Base-by-base conservation (phyloP, 352 stramenopile genomes). In the Pythium dissimile region DNA sequence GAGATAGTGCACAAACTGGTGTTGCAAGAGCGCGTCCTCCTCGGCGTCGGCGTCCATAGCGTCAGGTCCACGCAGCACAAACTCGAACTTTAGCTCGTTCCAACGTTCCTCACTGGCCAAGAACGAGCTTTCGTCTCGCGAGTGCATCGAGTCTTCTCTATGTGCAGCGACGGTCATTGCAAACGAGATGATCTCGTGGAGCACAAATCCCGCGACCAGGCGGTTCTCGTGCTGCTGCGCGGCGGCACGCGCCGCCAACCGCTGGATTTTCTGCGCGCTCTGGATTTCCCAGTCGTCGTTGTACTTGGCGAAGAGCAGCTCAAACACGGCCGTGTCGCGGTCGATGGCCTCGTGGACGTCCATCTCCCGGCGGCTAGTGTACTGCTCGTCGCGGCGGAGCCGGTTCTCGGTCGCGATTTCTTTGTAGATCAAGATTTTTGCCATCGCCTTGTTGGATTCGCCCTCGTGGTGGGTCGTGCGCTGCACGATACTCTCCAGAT, bases 391-490 rank as follows among this genome's bases (percentile, higher is more conserved):
- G 8, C 81, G 78, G 43, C 71, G 66, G 9, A 55, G 47, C 11
- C 81, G 68, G 38, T 94, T 94, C 60, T 87, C 80, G 0, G 55
- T 59, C 32, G 70, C 73, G 47, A 94, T 69, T 21, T 86, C 67
- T 44, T 89, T 90, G 75, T 86, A 94, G 10, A 73, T 42, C 7
- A 86, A 31, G 26, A 92, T 76, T 30, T 75, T 71, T n/a, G 62
- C 58, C 38, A 84, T 75, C 38, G 75, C 67, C 5, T 64, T 45
- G 4, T 61, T 56, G 1, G 80, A 46, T 0, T 72, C 69, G 11
- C 64, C 62, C 21, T 94, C 84, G 5, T 57, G 69, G 18, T 74
- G 73, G 2, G 81, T 90, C 35, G 59, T 51, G 18, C 75, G 72
- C n/a, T 76, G 45, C 11, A 87, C 64, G 4, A 82, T 48, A 11